Evolutionary conservation across 768 basidiomycete species (phyloP), one percentile per base, ranked within the genome.

Genomic region (Botryobasidium botryosum): DNA sequence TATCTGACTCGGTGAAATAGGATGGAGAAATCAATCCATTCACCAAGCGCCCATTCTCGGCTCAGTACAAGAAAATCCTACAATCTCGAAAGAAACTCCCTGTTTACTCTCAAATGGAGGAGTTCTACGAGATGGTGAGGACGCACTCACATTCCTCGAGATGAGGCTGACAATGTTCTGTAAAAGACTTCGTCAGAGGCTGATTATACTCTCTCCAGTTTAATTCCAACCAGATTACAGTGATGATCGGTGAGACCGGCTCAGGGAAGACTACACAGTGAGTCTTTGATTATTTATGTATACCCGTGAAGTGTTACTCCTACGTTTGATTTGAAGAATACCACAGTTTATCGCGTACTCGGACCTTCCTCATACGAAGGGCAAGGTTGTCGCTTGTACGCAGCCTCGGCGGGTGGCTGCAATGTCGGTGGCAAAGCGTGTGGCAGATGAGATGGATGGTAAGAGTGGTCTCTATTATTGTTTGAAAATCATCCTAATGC

Each of bases 401-500:
- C 92, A 99, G 57, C 92, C 92, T 1, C 70, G 92, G 54, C 73
- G 92, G 65, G 88, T 99, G 3, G 90, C 92, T 8, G 90, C 92
- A 6, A 96, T 94, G 87, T 87, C 84, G 13, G 92, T 96, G 2
- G 92, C 92, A 18, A 91, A 92, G 60, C 90, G 92, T 64, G 92
- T 99, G 1, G 90, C 92, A 4, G 92, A 97, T 56, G 92, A 97
- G 62, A 91, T 97, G 88, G 92, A 97, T 59, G 86, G 87, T 87
- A 53, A 54, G 84, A 44, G 10, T 37, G n/a, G 31, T 49, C 36
- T 33, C 26, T 24, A 45, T 52, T 31, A 56, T 21, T 26, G 6
- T n/a, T 17, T 33, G 12, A 43, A 49, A 46, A 2, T 46, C 26
- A 26, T 37, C 42, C 35, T 50, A 5, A 42, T 28, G 31, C 31